Evolutionary conservation across 1,284 basidiomycete species (phyloP).

Genomic region (Trichosporon ovoides): DNA sequence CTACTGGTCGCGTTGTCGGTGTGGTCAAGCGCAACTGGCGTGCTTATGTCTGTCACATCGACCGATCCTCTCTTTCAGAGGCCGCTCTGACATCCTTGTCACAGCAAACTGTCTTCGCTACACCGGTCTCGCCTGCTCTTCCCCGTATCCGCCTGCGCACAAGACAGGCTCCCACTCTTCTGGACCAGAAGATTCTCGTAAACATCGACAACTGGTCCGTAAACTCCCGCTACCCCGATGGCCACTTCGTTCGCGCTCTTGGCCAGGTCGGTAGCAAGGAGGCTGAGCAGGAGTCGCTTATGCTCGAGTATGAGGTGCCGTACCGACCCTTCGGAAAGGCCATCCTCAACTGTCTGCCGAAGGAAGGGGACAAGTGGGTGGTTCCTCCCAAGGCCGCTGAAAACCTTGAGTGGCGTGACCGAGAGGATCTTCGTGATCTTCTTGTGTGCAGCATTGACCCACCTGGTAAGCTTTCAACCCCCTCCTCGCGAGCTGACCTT

Average conservation of each 20-base stretch:
- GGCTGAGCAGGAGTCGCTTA: conserved; percentile 88
- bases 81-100: conserved; percentile 73
- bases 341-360: conserved; percentile 84
- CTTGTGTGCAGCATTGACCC: conserved; percentile 96
- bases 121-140: conserved; percentile 83
- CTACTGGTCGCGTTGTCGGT: conserved; percentile 87
- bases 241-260: conserved; percentile 90
- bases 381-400: conserved; percentile 70
- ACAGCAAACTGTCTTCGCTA: conserved; percentile 89
- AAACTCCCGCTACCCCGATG: conserved; percentile 88
- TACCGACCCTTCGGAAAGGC: conserved; percentile 95
- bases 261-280: conserved; percentile 91
- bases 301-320: conserved; percentile 94
- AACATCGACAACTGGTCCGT: conserved; percentile 88
- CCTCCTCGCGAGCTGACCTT: neutral
- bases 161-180: conserved; percentile 79
- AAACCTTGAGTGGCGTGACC: conserved; percentile 67
- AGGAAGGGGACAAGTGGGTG: conserved; percentile 85
- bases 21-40: conserved; percentile 94
- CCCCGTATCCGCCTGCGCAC: conserved; percentile 93
- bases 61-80: conserved; percentile 77
- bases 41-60: conserved; percentile 94
- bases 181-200: conserved; percentile 95
- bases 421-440: conserved; percentile 82
- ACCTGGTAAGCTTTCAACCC: conserved; percentile 58